These are phyloP conservation scores for Arthroderma uncinatum DNA, from an alignment of 2,329 filamentous ascomycete genomes.

Conservation along the genomic window DNA sequence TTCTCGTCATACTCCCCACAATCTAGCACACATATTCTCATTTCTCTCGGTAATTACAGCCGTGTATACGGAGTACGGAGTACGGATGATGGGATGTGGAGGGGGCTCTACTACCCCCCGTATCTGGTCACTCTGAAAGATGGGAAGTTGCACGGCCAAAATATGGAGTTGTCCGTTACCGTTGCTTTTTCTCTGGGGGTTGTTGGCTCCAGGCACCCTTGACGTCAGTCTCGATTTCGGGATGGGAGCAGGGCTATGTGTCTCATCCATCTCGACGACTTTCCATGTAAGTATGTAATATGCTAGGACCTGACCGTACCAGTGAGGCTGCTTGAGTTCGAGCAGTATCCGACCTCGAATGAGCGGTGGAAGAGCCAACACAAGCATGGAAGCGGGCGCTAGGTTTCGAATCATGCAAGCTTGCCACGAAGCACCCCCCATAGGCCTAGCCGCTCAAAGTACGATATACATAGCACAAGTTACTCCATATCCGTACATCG, in stretches of 20 bases:
- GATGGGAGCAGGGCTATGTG: background rate
- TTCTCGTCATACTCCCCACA: conserved; percentile 3
- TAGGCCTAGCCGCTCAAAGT: background rate
- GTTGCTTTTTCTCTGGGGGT: background rate
- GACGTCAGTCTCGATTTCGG: background rate
- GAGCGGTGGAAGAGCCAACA: conserved; percentile 2
- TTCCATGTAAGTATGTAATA: background rate
- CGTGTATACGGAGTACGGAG: background rate
- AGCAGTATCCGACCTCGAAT: background rate
- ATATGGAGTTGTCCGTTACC: background rate
- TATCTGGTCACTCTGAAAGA: background rate
- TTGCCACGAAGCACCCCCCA: conserved; percentile 6
- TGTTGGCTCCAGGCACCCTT: conserved; percentile 2
- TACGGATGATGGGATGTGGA: background rate
- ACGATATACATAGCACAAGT: background rate
- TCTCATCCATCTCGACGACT: background rate
- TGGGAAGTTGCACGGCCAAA: background rate
- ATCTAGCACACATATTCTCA: background rate
- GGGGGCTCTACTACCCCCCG: background rate
- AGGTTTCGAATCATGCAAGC: conserved; percentile 4
- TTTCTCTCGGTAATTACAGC: background rate
- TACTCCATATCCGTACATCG: background rate
- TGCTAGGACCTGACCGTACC: background rate
- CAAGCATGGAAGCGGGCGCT: conserved; percentile 1
- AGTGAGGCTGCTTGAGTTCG: background rate